Evolutionary conservation across 352 stramenopile genomes (phyloP).

Genomic region (Elongisporangium prolatum): DNA sequence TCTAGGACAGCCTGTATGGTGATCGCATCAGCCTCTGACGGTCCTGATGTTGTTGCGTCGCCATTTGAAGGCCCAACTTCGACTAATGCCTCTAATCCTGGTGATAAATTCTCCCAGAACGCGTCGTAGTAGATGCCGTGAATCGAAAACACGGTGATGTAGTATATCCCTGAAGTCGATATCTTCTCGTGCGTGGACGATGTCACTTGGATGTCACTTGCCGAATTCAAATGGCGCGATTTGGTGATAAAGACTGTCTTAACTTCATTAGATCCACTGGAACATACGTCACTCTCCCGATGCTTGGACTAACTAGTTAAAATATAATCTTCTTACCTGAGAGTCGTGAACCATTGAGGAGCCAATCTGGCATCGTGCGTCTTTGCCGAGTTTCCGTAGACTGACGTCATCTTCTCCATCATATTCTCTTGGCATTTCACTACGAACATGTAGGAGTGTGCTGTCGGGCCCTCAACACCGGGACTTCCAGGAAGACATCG

Average conservation of each 20-base stretch:
- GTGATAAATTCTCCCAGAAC: background rate
- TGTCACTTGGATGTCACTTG: background rate
- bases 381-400: background rate
- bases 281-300: background rate
- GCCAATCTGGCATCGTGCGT: constrained; percentile 16
- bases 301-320: too few species aligned
- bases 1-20: background rate
- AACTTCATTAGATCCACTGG: constrained; percentile 24
- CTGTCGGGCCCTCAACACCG: background rate
- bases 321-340: constrained; percentile 13
- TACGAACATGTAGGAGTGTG: background rate
- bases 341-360: constrained; percentile 44
- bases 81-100: background rate
- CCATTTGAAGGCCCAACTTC: background rate
- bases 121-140: background rate
- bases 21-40: too few species aligned
- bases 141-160: background rate
- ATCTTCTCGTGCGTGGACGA: background rate
- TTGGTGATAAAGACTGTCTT: constrained; percentile 28
- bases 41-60: too few species aligned
- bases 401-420: background rate
- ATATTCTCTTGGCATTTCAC: background rate
- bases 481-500: background rate
- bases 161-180: background rate
- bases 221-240: background rate